phyloP scores from a whole-genome alignment of 1,139 yeast species.

The Insectozyma bohioensis region DNA sequence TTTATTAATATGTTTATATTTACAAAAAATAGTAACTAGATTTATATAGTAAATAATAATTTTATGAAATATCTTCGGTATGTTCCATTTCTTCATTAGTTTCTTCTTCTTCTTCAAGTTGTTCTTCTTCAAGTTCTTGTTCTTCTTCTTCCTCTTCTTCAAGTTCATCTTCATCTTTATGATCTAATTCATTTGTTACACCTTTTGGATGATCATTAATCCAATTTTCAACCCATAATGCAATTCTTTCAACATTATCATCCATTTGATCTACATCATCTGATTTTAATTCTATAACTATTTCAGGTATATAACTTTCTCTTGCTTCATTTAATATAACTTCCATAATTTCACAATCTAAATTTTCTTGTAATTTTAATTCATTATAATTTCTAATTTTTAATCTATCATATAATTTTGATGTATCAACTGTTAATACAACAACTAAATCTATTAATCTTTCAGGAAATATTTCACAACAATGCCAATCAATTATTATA shows the following conservation, averaged over 20 bases:
- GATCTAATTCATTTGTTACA: conserved; percentile 26
- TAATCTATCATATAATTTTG: conserved; percentile 71
- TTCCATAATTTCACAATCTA: conserved; percentile 97
- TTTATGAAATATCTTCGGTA: conserved; percentile 12
- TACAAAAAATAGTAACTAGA: conserved; percentile 24
- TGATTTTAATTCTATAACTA: conserved; percentile 77
- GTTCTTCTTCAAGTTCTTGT: conserved; percentile 7
- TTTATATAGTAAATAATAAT: conserved; percentile 8
- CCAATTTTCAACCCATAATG: conserved; percentile 79
- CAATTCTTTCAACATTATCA: conserved; percentile 72
- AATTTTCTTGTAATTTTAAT: conserved; percentile 80
- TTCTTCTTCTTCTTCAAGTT: conserved; percentile 9
- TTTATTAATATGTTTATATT: conserved; percentile 26
- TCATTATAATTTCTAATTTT: conserved; percentile 73
- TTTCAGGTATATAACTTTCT: conserved; percentile 74
- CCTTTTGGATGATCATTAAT: conserved; percentile 44
- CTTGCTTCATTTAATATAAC: conserved; percentile 83
- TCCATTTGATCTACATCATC: conserved; percentile 76
- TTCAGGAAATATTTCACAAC: conserved; percentile 93
- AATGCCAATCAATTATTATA: conserved; percentile 90
- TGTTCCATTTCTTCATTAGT: conserved; percentile 13
- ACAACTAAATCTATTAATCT: conserved; percentile 88
- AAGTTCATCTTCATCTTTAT: conserved; percentile 9
- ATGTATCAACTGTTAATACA: conserved; percentile 78
- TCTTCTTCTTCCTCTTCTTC: conserved; percentile 9